Conservation (phyloP, 1,284 basidiomycete genomes). For the Fomes fomentarius region DNA sequence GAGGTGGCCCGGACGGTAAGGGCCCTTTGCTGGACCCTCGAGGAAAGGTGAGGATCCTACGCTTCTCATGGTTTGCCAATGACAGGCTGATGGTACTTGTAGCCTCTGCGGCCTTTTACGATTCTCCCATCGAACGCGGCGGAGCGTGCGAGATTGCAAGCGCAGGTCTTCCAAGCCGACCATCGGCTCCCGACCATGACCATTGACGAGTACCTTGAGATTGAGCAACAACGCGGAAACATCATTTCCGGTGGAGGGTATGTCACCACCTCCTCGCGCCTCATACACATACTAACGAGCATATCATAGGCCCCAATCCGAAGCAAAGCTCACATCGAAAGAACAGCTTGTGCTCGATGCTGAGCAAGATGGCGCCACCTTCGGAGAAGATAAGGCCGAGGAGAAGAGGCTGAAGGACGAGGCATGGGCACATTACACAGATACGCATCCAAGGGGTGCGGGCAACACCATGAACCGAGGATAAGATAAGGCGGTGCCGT, state of each 20-base stretch:
- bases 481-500: conserved; percentile 38
- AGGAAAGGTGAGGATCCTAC: conserved; percentile 63
- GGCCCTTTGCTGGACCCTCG: conserved; percentile 73
- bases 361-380: conserved; percentile 81
- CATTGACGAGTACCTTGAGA: conserved; percentile 92
- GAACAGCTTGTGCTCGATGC: conserved; percentile 80
- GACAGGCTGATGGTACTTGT: not conserved
- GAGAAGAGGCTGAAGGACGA: conserved; percentile 83
- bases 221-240: conserved; percentile 84
- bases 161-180: conserved; percentile 86
- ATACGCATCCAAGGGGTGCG: conserved; percentile 79
- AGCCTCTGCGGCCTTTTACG: conserved; percentile 88
- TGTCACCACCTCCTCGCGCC: conserved; percentile 32
- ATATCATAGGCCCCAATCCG: conserved; percentile 64
- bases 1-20: conserved; percentile 46
- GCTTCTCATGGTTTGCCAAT: not conserved
- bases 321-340: conserved; percentile 68
- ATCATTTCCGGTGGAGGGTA: conserved; percentile 89
- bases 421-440: conserved; percentile 85
- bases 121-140: conserved; percentile 78
- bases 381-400: conserved; percentile 76
- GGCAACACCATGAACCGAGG: conserved; percentile 97
- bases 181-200: conserved; percentile 95
- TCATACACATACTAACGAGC: conserved; percentile 4
- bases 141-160: conserved; percentile 72